phyloP scores from a whole-genome alignment of 805 yeast genomes.

The Ogataea kodamae region DNA sequence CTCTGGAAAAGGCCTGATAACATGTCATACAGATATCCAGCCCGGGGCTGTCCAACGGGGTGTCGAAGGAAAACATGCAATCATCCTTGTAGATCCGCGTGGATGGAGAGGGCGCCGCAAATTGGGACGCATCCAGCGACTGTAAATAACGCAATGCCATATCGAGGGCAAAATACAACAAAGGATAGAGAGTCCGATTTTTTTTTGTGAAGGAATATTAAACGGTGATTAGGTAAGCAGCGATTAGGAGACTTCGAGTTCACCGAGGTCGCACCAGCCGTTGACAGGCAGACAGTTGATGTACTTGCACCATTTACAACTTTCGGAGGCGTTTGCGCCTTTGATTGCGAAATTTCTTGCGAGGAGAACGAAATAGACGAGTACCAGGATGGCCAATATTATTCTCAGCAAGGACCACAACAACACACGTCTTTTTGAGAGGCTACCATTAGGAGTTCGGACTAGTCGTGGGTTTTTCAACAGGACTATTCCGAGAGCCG shows the following conservation, averaged over 20 bases:
- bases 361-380: conserved; percentile 50
- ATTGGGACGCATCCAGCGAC: conserved; percentile 12
- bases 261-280: conserved; percentile 55
- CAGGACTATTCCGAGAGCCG: conserved; percentile 45
- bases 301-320: conserved; percentile 72
- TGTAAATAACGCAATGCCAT: conserved; percentile 22
- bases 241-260: too few species aligned
- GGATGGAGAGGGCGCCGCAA: conserved; percentile 29
- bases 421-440: conserved; percentile 40
- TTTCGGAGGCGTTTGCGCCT: conserved; percentile 39
- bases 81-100: conserved; percentile 75
- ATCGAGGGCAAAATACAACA: conserved; percentile 1
- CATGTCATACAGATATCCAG: conserved; percentile 74
- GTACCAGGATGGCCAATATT: conserved; percentile 40
- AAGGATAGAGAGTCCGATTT: too few species aligned
- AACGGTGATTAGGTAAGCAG: too few species aligned
- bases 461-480: conserved; percentile 54
- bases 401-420: conserved; percentile 52
- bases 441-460: conserved; percentile 17
- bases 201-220: too few species aligned
- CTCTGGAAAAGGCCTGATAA: conserved; percentile 64
- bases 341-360: conserved; percentile 44
- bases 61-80: conserved; percentile 81
- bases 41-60: conserved; percentile 53
- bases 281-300: conserved; percentile 66